phyloP scores from a whole-genome alignment of 768 basidiomycete species.

The Antrodiella citrinella region DNA sequence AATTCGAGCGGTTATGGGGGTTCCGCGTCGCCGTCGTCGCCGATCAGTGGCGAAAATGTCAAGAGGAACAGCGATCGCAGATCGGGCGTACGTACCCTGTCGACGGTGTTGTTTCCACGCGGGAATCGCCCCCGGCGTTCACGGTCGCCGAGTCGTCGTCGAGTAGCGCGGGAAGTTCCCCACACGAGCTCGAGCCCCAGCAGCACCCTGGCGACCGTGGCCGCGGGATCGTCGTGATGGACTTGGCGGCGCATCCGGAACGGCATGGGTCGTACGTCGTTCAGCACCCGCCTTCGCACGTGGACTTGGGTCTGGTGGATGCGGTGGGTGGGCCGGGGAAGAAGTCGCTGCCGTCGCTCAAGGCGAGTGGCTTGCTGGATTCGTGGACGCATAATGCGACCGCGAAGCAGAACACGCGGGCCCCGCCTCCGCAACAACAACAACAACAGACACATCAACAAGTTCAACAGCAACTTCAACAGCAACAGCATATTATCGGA shows the following conservation, averaged over 20 bases:
- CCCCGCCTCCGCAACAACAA: neutral
- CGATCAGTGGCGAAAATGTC: conserved; percentile 20
- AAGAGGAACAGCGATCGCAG: conserved; percentile 14
- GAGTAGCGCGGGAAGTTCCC: conserved; percentile 8
- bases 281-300: neutral
- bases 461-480: neutral
- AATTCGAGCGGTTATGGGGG: conserved; percentile 64
- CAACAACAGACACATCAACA: neutral
- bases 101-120: conserved; percentile 7
- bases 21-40: conserved; percentile 28
- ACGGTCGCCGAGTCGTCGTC: conserved; percentile 1
- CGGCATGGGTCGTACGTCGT: neutral
- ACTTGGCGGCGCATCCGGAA: neutral
- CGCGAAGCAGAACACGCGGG: neutral
- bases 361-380: conserved; percentile 66
- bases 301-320: no score
- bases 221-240: neutral
- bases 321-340: neutral
- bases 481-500: conserved; percentile 5
- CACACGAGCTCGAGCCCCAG: conserved; percentile 5
- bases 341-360: conserved; percentile 59
- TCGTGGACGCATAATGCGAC: conserved; percentile 22
- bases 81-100: conserved; percentile 11
- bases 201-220: neutral
- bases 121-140: conserved; percentile 6